Evolutionary conservation across 768 basidiomycete species (phyloP), one percentile per base, ranked within the genome.

Genomic region (Tricholoma sp.): DNA sequence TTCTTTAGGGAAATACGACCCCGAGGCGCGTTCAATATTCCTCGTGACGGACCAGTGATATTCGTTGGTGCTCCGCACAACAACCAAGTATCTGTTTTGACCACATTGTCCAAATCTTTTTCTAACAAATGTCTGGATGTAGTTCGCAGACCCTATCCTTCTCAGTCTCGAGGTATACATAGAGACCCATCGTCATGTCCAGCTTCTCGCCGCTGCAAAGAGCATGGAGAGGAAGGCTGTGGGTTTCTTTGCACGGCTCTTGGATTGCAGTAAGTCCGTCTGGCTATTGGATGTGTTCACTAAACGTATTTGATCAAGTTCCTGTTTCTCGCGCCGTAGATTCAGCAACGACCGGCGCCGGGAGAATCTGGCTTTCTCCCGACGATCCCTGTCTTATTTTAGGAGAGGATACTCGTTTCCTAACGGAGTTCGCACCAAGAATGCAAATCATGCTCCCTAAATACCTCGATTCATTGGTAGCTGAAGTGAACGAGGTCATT

Each of bases 1-100:
- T 98, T 98, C 80, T 98, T 98, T 76, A 79, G 96, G 62, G 96
- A 98, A 74, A 87, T 98, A 64, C 81, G 96, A 56, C 91, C 94
- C 3, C 79, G 96, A 70, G 92, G 96, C 51, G 90, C 94, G 33
- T 98, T 90, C 80, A 91, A 97, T 68, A 91, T 98, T 57, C 96
- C 96, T 24, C 80, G 80, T 56, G 82, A 91, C 56, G 96, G 94
- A 0, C 91, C 96, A 2, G 83, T 96, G 53, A 91, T 98, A 61
- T 94, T 97, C 70, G 93, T 93, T 50, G 93, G 82, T 44, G 95
- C 91, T 9, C 94, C 94, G 39, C 94, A 98, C 70, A 84, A 86
- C 65, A 97, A 97, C 70, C 92, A 94, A 74, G 92, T 87, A 65
- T 56, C 63, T n/a, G n/a, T 65, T 24, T 45, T 55, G 54, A 31